phyloP scores from a whole-genome alignment of 345 rosid species.

The Corchorus capsularis region DNA sequence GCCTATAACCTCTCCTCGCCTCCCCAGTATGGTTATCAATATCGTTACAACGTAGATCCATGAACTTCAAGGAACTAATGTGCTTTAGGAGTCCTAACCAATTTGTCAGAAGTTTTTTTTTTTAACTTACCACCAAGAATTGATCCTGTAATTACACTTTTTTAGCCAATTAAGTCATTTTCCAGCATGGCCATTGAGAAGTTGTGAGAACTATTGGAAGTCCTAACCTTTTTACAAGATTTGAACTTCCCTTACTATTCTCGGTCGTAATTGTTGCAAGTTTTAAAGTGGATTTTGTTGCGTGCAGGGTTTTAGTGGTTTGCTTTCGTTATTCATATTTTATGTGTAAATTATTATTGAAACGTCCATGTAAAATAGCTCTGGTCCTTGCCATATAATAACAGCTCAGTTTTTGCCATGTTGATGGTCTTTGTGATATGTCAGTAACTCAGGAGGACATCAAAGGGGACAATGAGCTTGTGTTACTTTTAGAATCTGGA shows the following conservation, averaged over 20 bases:
- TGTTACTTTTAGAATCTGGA: too few species aligned
- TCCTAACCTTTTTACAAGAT: too few species aligned
- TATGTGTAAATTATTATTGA: conserved; percentile 6
- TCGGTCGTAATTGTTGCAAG: neutral
- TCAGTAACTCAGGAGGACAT: too few species aligned
- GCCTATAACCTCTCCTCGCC: conserved; percentile 32
- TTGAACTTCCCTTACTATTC: neutral
- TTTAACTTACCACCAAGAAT: neutral
- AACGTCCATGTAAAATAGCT: neutral
- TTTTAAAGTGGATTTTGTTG: neutral
- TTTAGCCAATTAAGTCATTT: neutral
- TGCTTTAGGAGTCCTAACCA: conserved; percentile 28
- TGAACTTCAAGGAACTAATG: conserved; percentile 15
- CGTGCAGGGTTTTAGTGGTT: neutral
- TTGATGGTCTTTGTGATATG: neutral
- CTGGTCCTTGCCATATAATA: neutral
- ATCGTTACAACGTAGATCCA: conserved; percentile 32
- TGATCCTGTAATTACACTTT: neutral
- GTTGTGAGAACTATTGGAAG: neutral
- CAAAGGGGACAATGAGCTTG: neutral
- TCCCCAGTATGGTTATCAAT: conserved; percentile 35
- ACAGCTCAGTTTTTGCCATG: neutral
- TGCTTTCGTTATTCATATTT: neutral
- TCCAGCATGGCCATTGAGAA: neutral
- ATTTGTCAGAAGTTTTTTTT: neutral